Conservation (phyloP, 306 rosid species). For the Luffa acutangula region DNA sequence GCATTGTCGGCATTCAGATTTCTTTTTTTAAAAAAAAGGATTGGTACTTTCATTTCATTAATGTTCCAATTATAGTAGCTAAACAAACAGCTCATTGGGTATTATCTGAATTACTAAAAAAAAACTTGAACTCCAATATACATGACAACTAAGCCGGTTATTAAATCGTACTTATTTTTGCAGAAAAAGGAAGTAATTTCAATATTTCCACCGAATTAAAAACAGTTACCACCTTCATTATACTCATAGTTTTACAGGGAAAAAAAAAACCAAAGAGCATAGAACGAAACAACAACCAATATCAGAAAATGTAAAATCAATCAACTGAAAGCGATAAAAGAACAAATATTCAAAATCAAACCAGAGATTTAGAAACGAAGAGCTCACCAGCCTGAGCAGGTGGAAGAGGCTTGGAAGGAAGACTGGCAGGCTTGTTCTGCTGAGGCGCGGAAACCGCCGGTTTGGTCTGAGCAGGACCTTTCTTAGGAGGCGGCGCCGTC, state of each 20-base stretch:
- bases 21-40: background rate
- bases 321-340: background rate
- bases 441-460: conserved; percentile 13
- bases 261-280: background rate
- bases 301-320: background rate
- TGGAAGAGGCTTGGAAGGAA: conserved; percentile 77
- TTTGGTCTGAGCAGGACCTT: conserved; percentile 27
- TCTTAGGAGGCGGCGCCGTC: conserved; percentile 25
- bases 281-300: background rate
- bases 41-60: background rate
- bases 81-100: background rate
- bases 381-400: conserved; percentile 76
- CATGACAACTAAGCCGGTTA: background rate
- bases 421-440: conserved; percentile 43
- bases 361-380: background rate
- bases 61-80: background rate
- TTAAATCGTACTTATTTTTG: background rate
- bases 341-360: background rate
- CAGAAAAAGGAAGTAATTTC: background rate
- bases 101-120: background rate
- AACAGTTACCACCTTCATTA: background rate
- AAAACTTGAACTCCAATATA: background rate
- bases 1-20: background rate
- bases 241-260: background rate
- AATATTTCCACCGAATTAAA: conserved; percentile 48